Conservation (phyloP, 768 basidiomycete genomes). For the Rhodotorula graminis region DNA sequence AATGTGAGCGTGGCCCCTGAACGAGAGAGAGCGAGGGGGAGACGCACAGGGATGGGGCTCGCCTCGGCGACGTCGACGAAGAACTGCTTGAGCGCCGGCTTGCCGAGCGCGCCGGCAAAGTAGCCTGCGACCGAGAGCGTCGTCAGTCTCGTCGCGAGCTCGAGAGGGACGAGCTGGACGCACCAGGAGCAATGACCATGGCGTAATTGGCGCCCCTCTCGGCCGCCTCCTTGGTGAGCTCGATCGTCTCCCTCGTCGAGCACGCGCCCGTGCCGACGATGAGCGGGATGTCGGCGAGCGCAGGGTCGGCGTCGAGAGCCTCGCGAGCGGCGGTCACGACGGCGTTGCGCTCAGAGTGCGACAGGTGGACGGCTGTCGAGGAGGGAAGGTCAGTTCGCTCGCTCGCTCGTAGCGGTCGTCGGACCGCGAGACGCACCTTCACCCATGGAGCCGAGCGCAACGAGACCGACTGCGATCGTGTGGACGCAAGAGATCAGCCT, state of each 20-base stretch:
- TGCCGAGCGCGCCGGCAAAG: constrained; percentile 49
- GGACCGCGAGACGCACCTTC: constrained; percentile 50
- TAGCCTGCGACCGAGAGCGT: constrained; percentile 1
- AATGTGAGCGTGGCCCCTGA: neutral
- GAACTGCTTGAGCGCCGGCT: constrained; percentile 68
- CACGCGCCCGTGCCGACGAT: constrained; percentile 78
- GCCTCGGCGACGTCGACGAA: constrained; percentile 70
- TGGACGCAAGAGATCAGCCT: too few relatives aligned
- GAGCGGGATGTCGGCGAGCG: constrained; percentile 59
- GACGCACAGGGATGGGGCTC: constrained; percentile 70
- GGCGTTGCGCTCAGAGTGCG: constrained; percentile 61
- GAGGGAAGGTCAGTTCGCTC: neutral
- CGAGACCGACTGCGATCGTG: constrained; percentile 56
- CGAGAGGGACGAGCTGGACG: constrained; percentile 16
- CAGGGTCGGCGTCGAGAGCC: constrained; percentile 62
- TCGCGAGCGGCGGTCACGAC: constrained; percentile 65
- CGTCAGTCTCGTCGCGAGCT: neutral
- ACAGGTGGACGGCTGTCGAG: constrained; percentile 59
- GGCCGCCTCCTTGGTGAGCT: constrained; percentile 59
- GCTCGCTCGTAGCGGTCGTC: neutral
- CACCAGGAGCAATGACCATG: constrained; percentile 68
- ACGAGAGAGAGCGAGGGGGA: constrained; percentile 61
- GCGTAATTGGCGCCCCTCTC: constrained; percentile 77
- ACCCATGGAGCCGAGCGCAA: constrained; percentile 78
- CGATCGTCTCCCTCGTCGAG: constrained; percentile 74